Evolutionary conservation across 129 eudicot genomes (phyloP).

Genomic region (Flaveria trinervia): DNA sequence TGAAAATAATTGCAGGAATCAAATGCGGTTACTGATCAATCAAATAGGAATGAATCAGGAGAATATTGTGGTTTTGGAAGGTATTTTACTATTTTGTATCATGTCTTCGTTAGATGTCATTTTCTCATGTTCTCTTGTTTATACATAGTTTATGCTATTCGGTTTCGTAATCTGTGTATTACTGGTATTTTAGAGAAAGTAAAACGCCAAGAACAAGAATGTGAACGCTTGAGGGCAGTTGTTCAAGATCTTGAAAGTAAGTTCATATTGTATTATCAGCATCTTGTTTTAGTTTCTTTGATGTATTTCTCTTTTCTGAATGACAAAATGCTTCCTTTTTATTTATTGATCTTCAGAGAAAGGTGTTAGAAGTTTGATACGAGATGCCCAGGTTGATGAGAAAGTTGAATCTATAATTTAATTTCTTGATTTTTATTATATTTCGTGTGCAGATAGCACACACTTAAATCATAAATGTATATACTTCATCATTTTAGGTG

Average conservation of each 20-base stretch:
- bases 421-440: background rate
- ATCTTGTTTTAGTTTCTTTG: background rate
- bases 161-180: background rate
- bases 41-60: conserved; percentile 72
- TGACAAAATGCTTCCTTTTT: background rate
- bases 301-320: background rate
- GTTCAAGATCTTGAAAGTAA: conserved; percentile 82
- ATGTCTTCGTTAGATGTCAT: conserved; percentile 1
- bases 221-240: conserved; percentile 62
- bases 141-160: background rate
- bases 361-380: conserved; percentile 51
- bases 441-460: background rate
- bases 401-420: background rate
- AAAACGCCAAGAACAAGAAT: conserved; percentile 61
- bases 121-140: background rate
- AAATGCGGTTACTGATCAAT: conserved; percentile 60
- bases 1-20: conserved; percentile 69
- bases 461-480: conserved; percentile 1
- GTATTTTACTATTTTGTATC: conserved; percentile 31
- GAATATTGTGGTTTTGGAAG: conserved; percentile 60
- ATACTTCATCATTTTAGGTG: conserved; percentile 39
- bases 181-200: conserved; percentile 62
- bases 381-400: conserved; percentile 56
- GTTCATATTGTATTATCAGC: conserved; percentile 7
- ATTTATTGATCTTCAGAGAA: conserved; percentile 47